Evolutionary conservation across 345 rosid genomes (phyloP).

Genomic region (Hibiscus syriacus): DNA sequence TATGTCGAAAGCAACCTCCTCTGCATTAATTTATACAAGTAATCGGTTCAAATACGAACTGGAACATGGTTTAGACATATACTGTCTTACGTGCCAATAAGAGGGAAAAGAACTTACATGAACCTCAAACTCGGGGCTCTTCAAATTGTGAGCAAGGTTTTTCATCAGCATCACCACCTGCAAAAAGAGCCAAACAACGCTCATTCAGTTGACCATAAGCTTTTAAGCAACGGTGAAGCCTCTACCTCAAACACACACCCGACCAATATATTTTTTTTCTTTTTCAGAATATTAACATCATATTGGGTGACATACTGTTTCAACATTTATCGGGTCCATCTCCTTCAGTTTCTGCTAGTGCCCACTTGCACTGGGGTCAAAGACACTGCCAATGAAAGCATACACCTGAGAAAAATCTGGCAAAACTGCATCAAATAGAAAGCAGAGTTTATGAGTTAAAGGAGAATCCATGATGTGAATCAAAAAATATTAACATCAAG

Average conservation of each 20-base stretch:
- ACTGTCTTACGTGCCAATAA: neutral
- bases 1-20: conserved; percentile 32
- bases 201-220: neutral
- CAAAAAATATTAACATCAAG: neutral
- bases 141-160: conserved; percentile 63
- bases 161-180: conserved; percentile 76
- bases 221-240: neutral
- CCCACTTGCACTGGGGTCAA: conserved; percentile 59
- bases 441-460: neutral
- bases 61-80: neutral
- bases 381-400: conserved; percentile 81
- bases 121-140: conserved; percentile 72
- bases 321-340: conserved; percentile 81
- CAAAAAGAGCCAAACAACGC: conserved; percentile 7
- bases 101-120: conserved; percentile 44
- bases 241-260: conserved; percentile 1
- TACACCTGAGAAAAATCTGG: conserved; percentile 94
- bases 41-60: neutral
- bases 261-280: no score
- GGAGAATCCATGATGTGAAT: conserved; percentile 2
- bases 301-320: conserved; percentile 49
- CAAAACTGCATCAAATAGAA: conserved; percentile 42
- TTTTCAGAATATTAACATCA: conserved; percentile 4
- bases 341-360: conserved; percentile 71
- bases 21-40: conserved; percentile 20